phyloP scores from a whole-genome alignment of 192 early-diverging fungal genomes.

The Coemansia sp. region DNA sequence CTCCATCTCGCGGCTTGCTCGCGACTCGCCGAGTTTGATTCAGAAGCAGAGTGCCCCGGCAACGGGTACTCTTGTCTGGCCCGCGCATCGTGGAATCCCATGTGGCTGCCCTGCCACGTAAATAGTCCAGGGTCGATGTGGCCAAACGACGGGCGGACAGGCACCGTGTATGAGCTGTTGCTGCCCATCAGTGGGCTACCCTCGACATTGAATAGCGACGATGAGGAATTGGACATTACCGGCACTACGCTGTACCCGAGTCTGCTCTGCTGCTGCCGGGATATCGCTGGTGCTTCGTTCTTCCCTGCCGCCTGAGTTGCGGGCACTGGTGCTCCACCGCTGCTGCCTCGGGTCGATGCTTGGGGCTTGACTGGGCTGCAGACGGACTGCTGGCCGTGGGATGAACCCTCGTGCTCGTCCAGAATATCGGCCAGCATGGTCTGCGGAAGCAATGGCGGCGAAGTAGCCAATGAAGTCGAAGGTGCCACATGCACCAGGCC shows the following conservation, averaged over 20 bases:
- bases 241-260: neutral
- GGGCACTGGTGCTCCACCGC: neutral
- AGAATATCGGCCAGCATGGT: conserved; percentile 42
- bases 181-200: conserved; percentile 12
- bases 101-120: conserved; percentile 8
- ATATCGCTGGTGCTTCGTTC: neutral
- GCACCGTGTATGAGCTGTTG: neutral
- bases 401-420: conserved; percentile 14
- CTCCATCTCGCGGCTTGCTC: neutral
- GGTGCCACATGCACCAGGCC: neutral
- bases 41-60: neutral
- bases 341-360: neutral
- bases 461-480: neutral
- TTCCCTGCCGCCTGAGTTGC: neutral
- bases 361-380: conserved; percentile 2
- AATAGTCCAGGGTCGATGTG: neutral
- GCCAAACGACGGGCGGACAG: neutral
- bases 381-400: neutral
- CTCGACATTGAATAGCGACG: conserved; percentile 29
- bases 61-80: neutral
- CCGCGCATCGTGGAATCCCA: neutral
- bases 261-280: neutral
- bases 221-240: conserved; percentile 7
- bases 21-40: neutral
- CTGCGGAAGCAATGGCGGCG: conserved; percentile 29